Conservation (phyloP, 768 basidiomycete species). For the Tephrocybe sp. region DNA sequence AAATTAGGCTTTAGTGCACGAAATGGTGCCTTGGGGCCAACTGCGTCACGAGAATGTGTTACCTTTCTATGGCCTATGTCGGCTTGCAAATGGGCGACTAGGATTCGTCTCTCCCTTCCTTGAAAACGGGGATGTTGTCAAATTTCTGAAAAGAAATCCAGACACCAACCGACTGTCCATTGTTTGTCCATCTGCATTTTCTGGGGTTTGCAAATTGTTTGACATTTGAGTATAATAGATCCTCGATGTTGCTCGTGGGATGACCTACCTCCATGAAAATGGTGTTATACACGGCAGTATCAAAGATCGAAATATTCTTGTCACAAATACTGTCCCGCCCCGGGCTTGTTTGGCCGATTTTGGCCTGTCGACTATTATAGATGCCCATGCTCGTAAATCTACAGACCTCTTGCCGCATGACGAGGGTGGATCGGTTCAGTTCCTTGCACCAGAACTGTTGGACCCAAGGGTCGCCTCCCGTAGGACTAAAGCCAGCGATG, state of each 20-base stretch:
- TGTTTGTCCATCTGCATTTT: neutral
- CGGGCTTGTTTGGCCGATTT: slow-evolving; percentile 4
- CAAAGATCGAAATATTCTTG: slow-evolving; percentile 1
- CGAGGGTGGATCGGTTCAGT: neutral
- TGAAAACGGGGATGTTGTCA: neutral
- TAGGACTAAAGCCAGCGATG: slow-evolving; percentile 7
- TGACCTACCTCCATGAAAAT: slow-evolving; percentile 11
- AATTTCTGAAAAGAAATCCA: neutral
- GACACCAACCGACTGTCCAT: neutral
- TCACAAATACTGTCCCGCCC: neutral
- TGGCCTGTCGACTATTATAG: neutral
- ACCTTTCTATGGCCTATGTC: neutral
- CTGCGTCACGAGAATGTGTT: neutral
- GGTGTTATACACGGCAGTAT: slow-evolving; percentile 4
- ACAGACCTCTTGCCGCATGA: neutral
- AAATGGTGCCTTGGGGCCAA: slow-evolving; percentile 1
- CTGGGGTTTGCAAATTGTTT: neutral
- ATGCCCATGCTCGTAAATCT: neutral
- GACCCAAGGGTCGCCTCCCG: neutral
- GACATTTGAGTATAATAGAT: neutral
- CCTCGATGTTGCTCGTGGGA: neutral
- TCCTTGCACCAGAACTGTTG: slow-evolving; percentile 2
- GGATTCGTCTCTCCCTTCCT: slow-evolving; percentile 4
- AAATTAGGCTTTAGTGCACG: neutral
- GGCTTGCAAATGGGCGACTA: neutral